Conservation (phyloP, 306 rosid species). For the Dalbergia cultrata region DNA sequence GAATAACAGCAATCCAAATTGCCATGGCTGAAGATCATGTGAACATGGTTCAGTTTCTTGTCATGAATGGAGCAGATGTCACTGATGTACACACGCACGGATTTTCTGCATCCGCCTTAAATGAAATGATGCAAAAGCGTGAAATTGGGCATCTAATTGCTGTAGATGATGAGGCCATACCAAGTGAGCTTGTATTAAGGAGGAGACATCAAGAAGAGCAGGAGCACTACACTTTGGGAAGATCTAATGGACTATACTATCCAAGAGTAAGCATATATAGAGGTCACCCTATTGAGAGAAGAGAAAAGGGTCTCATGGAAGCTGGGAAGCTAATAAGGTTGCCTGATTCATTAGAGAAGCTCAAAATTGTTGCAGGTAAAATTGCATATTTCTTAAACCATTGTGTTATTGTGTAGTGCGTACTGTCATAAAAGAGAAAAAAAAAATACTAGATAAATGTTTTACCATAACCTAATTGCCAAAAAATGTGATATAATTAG, state of each 20-base stretch:
- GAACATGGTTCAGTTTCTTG: slow-evolving; percentile 73
- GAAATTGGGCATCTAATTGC: slow-evolving; percentile 67
- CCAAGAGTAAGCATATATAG: slow-evolving; percentile 77
- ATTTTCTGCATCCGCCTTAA: slow-evolving; percentile 53
- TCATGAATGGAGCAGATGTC: slow-evolving; percentile 68
- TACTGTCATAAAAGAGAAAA: too few relatives aligned
- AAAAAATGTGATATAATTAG: too few relatives aligned
- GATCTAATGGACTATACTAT: slow-evolving; percentile 44
- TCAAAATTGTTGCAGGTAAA: slow-evolving; percentile 80
- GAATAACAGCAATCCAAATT: slow-evolving; percentile 61
- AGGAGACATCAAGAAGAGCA: slow-evolving; percentile 51
- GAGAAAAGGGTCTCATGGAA: slow-evolving; percentile 57
- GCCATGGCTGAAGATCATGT: slow-evolving; percentile 65
- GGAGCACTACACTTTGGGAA: slow-evolving; percentile 38
- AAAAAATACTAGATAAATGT: too few relatives aligned
- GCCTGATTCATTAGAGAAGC: slow-evolving; percentile 81
- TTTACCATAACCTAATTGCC: too few relatives aligned
- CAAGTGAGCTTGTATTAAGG: slow-evolving; percentile 43
- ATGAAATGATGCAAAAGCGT: slow-evolving; percentile 61
- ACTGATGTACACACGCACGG: slow-evolving; percentile 26
- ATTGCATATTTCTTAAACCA: not conserved
- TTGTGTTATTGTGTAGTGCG: too few relatives aligned
- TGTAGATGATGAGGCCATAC: slow-evolving; percentile 56
- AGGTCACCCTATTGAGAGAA: slow-evolving; percentile 77
- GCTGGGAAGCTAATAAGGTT: slow-evolving; percentile 81